Base-by-base conservation (phyloP, 768 basidiomycete species). In the Lentinus tigrinus region DNA sequence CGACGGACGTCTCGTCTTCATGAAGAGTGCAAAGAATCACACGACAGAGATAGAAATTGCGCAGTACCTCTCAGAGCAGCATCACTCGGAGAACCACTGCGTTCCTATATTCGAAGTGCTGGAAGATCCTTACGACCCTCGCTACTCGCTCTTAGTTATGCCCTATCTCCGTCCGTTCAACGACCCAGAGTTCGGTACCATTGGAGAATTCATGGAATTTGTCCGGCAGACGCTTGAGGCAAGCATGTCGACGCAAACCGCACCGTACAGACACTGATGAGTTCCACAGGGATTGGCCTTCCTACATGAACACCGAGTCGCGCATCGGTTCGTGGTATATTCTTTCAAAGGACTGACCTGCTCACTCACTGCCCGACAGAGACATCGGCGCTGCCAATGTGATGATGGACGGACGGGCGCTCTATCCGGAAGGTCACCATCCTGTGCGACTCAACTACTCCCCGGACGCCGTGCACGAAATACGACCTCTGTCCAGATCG, bases 401-500 rank as follows among this genome's bases (percentile, higher is more conserved):
- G 40, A 64, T 67, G 66, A 65, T 67, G 62, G 66, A 67, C 21
- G 66, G 54, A 2, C 34, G 55, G 3, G 36, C 59, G 0, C n/a
- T 67, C 8, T 67, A 44, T 21, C 66, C 66, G 0, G 8, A 61
- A 1, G 66, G 62, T 9, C 62, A 67, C 36, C 66, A 67, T 40
- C 66, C 63, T 0, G 54, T 74, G 7, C 63, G 69, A 5, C 62
- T 65, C 0, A 62, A 71, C 37, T 68, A 54, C 39, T 64, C 75
- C n/a, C 67, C 68, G 0, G 75, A 77, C 54, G 73, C 69, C 2
- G 58, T 73, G 13, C 67, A 70, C 1, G 56, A 64, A 1, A 49
- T 74, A n/a, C 36, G 55, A 8, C 73, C 73, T 0, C 57, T 73
- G 16, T 60, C 71, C 0, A 67, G 75, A 17, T 70, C 71, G n/a